phyloP scores from a whole-genome alignment of 345 rosid genomes.

The Salix brachista region DNA sequence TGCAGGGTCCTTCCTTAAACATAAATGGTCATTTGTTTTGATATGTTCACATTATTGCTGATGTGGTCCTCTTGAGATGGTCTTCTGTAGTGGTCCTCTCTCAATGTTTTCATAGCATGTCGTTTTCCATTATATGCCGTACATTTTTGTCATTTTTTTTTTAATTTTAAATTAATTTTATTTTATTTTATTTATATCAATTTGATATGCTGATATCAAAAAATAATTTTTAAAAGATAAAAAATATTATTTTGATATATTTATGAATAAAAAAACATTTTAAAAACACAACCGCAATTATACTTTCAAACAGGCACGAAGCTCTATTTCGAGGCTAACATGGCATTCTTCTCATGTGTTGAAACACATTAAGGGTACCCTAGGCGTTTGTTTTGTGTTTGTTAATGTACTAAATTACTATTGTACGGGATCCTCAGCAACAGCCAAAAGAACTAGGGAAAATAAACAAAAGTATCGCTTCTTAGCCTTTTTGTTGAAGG shows the following conservation, averaged over 20 bases:
- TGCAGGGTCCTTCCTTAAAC: slow-evolving; percentile 17
- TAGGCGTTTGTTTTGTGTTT: not conserved
- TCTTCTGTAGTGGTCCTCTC: slow-evolving; percentile 30
- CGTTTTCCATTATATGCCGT: slow-evolving; percentile 1
- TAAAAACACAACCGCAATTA: no score
- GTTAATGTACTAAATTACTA: slow-evolving; percentile 1
- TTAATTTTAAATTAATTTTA: no score
- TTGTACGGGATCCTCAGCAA: not conserved
- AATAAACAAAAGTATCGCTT: not conserved
- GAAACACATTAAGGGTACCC: slow-evolving; percentile 1
- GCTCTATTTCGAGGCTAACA: slow-evolving; percentile 14
- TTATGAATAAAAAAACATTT: no score
- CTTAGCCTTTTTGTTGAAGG: not conserved
- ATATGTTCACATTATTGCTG: slow-evolving; percentile 11
- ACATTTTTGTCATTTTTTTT: not conserved
- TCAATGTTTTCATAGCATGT: not conserved
- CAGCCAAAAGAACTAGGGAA: not conserved
- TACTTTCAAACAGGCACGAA: not conserved
- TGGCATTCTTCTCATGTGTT: not conserved
- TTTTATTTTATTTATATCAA: no score
- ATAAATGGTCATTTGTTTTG: slow-evolving; percentile 12
- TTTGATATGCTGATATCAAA: no score
- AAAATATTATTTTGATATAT: not conserved
- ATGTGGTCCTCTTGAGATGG: slow-evolving; percentile 36
- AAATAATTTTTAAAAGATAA: no score